Evolutionary conservation across 768 basidiomycete genomes (phyloP), one percentile per base, ranked within the genome.

Genomic region (Filobasidium floriforme): DNA sequence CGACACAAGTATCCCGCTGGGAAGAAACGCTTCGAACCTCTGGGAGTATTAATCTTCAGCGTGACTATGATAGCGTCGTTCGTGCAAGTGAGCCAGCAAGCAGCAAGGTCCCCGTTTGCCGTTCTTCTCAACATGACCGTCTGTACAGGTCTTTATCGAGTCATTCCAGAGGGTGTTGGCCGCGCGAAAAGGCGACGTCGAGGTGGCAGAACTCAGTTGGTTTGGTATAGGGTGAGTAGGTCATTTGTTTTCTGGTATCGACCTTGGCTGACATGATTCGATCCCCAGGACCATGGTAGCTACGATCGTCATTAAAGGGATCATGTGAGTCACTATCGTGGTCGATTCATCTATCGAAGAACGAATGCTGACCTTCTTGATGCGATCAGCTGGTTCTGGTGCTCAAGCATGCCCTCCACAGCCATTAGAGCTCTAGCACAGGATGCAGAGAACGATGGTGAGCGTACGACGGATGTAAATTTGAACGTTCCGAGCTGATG

Each of bases 381-480:
- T 22, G n/a, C 18, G 14, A 3, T 0, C 57, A 76, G 75, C 18
- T 77, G 75, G 75, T 57, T 73, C 7, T 78, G 77, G 77, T 78
- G 77, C 54, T 72, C 75, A 15, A 63, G 71, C 14, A 78, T 78
- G 40, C 75, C 75, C 7, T 75, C 74, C 1, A 75, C 77, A 0
- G 72, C 73, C 0, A 78, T 80, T 1, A 73, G 78, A 68, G 80
- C 80, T 15, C 67, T 81, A 14, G 77, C 80, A 18, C 80, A 81
- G 63, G 80, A 81, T 62, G 80, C 80, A 2, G 77, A 80, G 70
- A 80, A 80, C 63, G 80, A 81, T 63, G 75, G 67, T 73, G 29
- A 41, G 70, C 5, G 51, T n/a, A n/a, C 29, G 5, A 22, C 0
- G 14, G 2, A 6, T 14, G 18, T n/a, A 52, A 7, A 41, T 5